A percentile compares a stretch with the other conserved stretches of the same genome.
phyloP scores from a whole-genome alignment of 108 stramenopile genomes.

The Nitzschia putrida region DNA sequence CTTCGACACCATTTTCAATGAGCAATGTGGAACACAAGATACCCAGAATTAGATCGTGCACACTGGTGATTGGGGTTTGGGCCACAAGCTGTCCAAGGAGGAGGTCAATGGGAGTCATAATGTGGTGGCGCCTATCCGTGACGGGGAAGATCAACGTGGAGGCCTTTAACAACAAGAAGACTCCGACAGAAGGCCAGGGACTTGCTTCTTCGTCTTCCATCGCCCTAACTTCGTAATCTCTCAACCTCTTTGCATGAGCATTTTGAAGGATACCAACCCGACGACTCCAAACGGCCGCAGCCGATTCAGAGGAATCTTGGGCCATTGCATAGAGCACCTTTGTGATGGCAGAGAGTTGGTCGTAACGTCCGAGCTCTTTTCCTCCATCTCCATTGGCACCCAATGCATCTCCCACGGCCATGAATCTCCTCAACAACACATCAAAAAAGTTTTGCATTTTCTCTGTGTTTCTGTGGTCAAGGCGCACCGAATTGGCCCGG shows the following conservation, averaged over 20 bases:
- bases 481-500: slow-evolving; percentile 71
- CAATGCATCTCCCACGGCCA: slow-evolving; percentile 86
- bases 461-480: slow-evolving; percentile 87
- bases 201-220: slow-evolving; percentile 53
- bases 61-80: slow-evolving; percentile 75
- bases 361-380: slow-evolving; percentile 64
- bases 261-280: slow-evolving; percentile 82
- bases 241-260: slow-evolving; percentile 82
- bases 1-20: slow-evolving; percentile 81
- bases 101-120: slow-evolving; percentile 85
- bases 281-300: slow-evolving; percentile 82
- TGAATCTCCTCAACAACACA: slow-evolving; percentile 87
- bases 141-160: slow-evolving; percentile 87
- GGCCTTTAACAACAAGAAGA: slow-evolving; percentile 77
- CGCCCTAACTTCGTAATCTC: slow-evolving; percentile 65
- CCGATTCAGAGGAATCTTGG: slow-evolving; percentile 82
- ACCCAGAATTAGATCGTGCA: slow-evolving; percentile 77
- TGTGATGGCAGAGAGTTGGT: slow-evolving; percentile 67
- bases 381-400: slow-evolving; percentile 75
- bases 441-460: slow-evolving; percentile 95
- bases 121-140: slow-evolving; percentile 87
- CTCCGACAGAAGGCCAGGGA: slow-evolving; percentile 88
- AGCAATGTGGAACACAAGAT: slow-evolving; percentile 73
- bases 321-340: slow-evolving; percentile 81
- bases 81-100: slow-evolving; percentile 82